phyloP scores from a whole-genome alignment of 495 filamentous ascomycete genomes.

The Saxophila tyrrhenica region DNA sequence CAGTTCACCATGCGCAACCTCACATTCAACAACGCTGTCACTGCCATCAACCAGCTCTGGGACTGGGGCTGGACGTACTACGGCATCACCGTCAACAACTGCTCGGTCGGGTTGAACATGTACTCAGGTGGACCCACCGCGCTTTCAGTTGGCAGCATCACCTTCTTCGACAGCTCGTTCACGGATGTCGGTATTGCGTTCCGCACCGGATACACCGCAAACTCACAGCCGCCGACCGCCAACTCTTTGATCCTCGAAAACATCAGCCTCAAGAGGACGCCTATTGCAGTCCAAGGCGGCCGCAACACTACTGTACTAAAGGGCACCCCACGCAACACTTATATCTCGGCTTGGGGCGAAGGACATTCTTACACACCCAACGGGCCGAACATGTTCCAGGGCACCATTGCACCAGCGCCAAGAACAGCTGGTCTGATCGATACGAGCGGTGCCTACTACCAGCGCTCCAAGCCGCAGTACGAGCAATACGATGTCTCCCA shows the following conservation, averaged over 20 bases:
- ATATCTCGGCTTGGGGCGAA: slow-evolving; percentile 23
- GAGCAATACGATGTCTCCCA: slow-evolving; percentile 7
- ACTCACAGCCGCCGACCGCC: slow-evolving; percentile 19
- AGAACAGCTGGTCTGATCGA: slow-evolving; percentile 19
- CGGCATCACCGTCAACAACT: slow-evolving; percentile 28
- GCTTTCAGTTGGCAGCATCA: slow-evolving; percentile 23
- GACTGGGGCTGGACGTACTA: slow-evolving; percentile 46
- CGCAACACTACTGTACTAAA: slow-evolving; percentile 13
- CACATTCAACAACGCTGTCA: slow-evolving; percentile 50
- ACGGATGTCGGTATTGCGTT: slow-evolving; percentile 23
- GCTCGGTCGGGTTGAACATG: slow-evolving; percentile 26
- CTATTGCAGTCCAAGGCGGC: slow-evolving; percentile 11
- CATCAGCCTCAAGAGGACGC: slow-evolving; percentile 23
- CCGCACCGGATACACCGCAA: slow-evolving; percentile 15
- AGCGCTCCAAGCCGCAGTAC: slow-evolving; percentile 30
- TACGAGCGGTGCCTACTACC: slow-evolving; percentile 21
- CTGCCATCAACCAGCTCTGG: slow-evolving; percentile 50
- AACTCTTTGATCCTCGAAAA: slow-evolving; percentile 30
- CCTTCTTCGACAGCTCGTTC: slow-evolving; percentile 27
- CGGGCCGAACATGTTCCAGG: slow-evolving; percentile 15
- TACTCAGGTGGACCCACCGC: slow-evolving; percentile 14
- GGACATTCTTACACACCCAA: slow-evolving; percentile 25
- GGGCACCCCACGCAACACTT: slow-evolving; percentile 15
- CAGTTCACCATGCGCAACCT: slow-evolving; percentile 73
- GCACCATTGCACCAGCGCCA: slow-evolving; percentile 18